Base-by-base conservation (phyloP, 2,329 filamentous ascomycete species). In the Nothophoma quercina region DNA sequence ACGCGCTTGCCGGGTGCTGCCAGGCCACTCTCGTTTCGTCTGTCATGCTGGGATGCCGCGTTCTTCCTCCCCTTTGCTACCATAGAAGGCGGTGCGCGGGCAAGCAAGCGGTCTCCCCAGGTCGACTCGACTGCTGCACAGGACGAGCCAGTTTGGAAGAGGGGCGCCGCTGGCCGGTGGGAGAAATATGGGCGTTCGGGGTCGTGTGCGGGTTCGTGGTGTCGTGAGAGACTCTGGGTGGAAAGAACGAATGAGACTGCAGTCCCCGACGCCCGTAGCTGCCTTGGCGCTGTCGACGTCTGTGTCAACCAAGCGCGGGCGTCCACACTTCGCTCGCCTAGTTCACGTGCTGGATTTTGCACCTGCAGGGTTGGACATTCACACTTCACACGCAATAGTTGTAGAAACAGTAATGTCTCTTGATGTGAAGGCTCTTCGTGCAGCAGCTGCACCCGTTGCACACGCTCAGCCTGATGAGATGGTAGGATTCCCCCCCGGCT, bases 21-120 rank as follows among this genome's bases (percentile, higher is more conserved):
- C 75, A 91, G 82, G 71, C 91, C 91, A 88, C 90, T 92, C 79
- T 96, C 92, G 79, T 96, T 89, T 76, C 89, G 86, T 65, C 76
- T 79, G 73, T 79, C 76, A 69, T 78, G 77, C 72, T 75, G 71
- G 70, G 78, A 77, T 70, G 77, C 71, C 72, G 73, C 74, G 66
- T 67, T 72, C 67, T 68, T 72, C 68, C 76, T 78, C 68, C 67
- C 69, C 72, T 77, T 78, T 62, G 76, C 74, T 77, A 79, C 79
- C 79, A 81, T 81, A 69, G 76, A 71, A 62, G 62, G 65, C 60
- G 63, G 59, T 61, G 59, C 40, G 50, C 56, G 59, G 45, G 65
- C 61, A 63, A 63, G 70, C 62, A 54, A 57, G 66, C 69, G 62
- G 70, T 67, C 64, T 66, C 67, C 71, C 70, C 70, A 63, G 64